phyloP scores from a whole-genome alignment of 1,139 yeast genomes.

The Debaryomyces singareniensis region DNA sequence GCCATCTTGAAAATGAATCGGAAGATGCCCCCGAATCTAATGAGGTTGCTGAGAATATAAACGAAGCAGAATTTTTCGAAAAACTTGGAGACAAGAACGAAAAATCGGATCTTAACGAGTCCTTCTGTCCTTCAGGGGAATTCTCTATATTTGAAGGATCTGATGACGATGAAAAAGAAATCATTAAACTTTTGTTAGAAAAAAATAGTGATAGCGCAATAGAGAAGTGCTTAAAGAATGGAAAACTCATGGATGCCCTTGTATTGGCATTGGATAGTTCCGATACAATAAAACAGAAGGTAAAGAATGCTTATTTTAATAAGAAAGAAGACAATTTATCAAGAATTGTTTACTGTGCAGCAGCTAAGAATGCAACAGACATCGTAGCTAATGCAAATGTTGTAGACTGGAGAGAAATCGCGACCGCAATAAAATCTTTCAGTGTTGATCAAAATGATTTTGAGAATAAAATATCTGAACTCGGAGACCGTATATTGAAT shows the following conservation, averaged over 20 bases:
- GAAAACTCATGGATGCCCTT: slow-evolving; percentile 70
- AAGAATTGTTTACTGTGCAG: slow-evolving; percentile 64
- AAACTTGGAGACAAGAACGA: slow-evolving; percentile 29
- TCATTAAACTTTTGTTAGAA: slow-evolving; percentile 52
- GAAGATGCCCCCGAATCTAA: slow-evolving; percentile 2
- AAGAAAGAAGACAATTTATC: slow-evolving; percentile 55
- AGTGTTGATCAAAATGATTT: slow-evolving; percentile 40
- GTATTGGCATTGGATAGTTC: slow-evolving; percentile 70
- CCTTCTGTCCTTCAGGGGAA: slow-evolving; percentile 39
- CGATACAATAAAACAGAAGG: slow-evolving; percentile 58
- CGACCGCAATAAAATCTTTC: slow-evolving; percentile 62
- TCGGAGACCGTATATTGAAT: slow-evolving; percentile 63
- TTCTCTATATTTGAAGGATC: slow-evolving; percentile 24
- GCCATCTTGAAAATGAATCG: slow-evolving; percentile 12
- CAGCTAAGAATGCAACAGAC: slow-evolving; percentile 59
- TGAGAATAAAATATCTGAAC: slow-evolving; percentile 48
- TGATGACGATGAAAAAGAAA: slow-evolving; percentile 28
- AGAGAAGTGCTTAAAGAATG: slow-evolving; percentile 56
- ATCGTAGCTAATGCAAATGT: slow-evolving; percentile 75
- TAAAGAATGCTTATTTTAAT: slow-evolving; percentile 66
- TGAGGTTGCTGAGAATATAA: slow-evolving; percentile 3
- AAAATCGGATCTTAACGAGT: slow-evolving; percentile 9
- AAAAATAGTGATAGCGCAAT: slow-evolving; percentile 70
- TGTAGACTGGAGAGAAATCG: slow-evolving; percentile 75
- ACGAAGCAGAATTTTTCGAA: slow-evolving; percentile 32